These are phyloP conservation scores for Xerocomellus dryophilus DNA, from an alignment of 768 basidiomycete species.

Conservation along the genomic window DNA sequence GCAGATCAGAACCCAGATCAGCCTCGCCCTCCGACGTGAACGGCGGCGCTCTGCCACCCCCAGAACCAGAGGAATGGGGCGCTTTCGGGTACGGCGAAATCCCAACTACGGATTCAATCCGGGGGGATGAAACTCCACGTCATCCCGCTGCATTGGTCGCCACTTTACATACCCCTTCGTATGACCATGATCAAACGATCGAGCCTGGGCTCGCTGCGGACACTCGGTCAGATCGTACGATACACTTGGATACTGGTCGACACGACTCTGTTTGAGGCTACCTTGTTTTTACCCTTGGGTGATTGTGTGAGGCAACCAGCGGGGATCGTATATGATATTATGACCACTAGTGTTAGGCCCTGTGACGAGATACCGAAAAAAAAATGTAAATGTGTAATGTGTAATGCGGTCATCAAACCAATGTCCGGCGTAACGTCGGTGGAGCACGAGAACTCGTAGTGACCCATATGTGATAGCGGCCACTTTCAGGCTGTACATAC, in stretches of 20 bases:
- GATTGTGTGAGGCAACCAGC: constrained; percentile 5
- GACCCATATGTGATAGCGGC: no score
- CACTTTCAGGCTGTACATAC: no score
- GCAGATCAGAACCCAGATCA: constrained; percentile 21
- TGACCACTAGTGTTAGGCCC: constrained; percentile 2
- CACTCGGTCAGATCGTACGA: constrained; percentile 28
- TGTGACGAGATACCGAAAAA: background rate
- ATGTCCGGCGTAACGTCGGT: background rate
- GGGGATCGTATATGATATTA: constrained; percentile 12
- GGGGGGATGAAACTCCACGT: constrained; percentile 47
- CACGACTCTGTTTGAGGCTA: constrained; percentile 12
- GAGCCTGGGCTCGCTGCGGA: constrained; percentile 19
- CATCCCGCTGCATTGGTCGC: constrained; percentile 33
- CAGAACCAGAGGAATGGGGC: constrained; percentile 39
- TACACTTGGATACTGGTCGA: constrained; percentile 21
- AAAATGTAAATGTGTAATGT: background rate
- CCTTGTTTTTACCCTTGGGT: constrained; percentile 9
- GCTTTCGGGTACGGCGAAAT: constrained; percentile 40
- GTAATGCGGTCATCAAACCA: background rate
- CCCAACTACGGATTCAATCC: constrained; percentile 30
- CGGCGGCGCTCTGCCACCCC: constrained; percentile 16
- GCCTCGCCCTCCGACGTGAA: constrained; percentile 31
- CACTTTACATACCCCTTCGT: constrained; percentile 22
- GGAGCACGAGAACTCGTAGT: no score
- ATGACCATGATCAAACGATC: constrained; percentile 22